phyloP scores from a whole-genome alignment of 345 rosid genomes.

The Cardamine occulta region DNA sequence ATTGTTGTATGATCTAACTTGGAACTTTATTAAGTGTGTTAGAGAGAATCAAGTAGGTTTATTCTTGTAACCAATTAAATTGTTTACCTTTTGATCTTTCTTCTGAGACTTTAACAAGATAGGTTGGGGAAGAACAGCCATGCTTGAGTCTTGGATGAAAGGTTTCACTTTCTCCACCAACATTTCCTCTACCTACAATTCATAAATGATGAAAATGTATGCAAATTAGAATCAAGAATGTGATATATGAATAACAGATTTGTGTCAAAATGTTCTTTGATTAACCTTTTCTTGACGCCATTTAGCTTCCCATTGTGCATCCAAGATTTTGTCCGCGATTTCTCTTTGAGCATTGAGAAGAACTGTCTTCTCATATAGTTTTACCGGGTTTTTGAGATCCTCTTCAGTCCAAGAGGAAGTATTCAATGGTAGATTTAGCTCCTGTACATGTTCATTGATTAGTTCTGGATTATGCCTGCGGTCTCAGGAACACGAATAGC shows the following conservation, averaged over 20 bases:
- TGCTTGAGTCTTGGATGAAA: conserved; percentile 55
- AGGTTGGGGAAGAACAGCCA: conserved; percentile 60
- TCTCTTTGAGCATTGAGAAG: conserved; percentile 95
- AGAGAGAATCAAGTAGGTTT: neutral
- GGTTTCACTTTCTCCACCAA: conserved; percentile 88
- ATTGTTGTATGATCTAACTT: conserved; percentile 11
- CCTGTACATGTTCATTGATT: conserved; percentile 53
- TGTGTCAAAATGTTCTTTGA: conserved; percentile 5
- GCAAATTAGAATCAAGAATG: conserved; percentile 3
- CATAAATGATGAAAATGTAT: conserved; percentile 1
- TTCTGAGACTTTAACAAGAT: conserved; percentile 59
- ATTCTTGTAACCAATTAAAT: neutral
- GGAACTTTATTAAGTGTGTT: neutral
- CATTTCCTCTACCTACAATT: conserved; percentile 69
- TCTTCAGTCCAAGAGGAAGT: conserved; percentile 88
- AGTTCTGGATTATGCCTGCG: conserved; percentile 9
- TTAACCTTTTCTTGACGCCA: conserved; percentile 94
- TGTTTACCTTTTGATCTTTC: conserved; percentile 53
- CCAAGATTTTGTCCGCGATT: conserved; percentile 79
- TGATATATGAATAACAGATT: neutral
- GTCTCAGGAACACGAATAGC: neutral
- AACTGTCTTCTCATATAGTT: conserved; percentile 87
- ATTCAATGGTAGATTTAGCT: conserved; percentile 79
- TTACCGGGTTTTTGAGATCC: conserved; percentile 78
- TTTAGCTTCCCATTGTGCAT: conserved; percentile 85